These are phyloP conservation scores for Pascua sp. DNA, from an alignment of 1,284 basidiomycete species.

Conservation along the genomic window DNA sequence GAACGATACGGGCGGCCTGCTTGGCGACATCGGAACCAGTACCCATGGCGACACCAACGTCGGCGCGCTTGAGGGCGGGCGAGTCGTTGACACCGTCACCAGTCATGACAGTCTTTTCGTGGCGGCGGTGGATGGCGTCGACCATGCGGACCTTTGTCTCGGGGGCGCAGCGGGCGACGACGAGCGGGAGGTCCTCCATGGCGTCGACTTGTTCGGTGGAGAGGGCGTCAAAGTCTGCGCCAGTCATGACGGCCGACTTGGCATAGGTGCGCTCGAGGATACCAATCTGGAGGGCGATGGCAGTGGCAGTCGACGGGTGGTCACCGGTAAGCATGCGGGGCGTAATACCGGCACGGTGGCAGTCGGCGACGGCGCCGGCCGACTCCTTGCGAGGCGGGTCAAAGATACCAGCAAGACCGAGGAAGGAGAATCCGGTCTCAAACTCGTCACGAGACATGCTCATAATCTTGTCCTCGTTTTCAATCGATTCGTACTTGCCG, in stretches of 20 bases:
- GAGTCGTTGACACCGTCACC: slow-evolving; percentile 60
- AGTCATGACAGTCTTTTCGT: slow-evolving; percentile 50
- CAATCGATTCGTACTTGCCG: slow-evolving; percentile 49
- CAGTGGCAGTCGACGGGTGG: slow-evolving; percentile 54
- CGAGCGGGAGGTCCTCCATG: slow-evolving; percentile 57
- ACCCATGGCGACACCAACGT: slow-evolving; percentile 68
- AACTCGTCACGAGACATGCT: slow-evolving; percentile 55
- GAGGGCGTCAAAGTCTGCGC: slow-evolving; percentile 61
- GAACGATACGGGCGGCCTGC: slow-evolving; percentile 60
- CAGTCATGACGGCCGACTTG: slow-evolving; percentile 53
- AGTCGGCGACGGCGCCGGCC: slow-evolving; percentile 60
- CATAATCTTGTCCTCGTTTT: slow-evolving; percentile 41
- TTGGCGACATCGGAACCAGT: slow-evolving; percentile 67
- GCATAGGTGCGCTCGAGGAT: slow-evolving; percentile 54
- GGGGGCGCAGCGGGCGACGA: slow-evolving; percentile 59
- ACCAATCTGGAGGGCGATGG: slow-evolving; percentile 54
- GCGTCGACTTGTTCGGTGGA: slow-evolving; percentile 61
- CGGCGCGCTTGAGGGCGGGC: slow-evolving; percentile 58
- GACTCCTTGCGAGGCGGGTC: slow-evolving; percentile 67
- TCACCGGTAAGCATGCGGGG: slow-evolving; percentile 62
- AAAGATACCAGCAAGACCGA: slow-evolving; percentile 63
- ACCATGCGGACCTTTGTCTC: slow-evolving; percentile 59
- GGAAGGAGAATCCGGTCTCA: slow-evolving; percentile 60
- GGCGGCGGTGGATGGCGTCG: slow-evolving; percentile 57
- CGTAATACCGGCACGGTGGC: slow-evolving; percentile 62